A percentile compares a stretch with the other conserved stretches of the same genome.
These are phyloP conservation scores for Alternaria triticimaculans DNA, from an alignment of 2,329 filamentous ascomycete genomes.

Conservation along the genomic window DNA sequence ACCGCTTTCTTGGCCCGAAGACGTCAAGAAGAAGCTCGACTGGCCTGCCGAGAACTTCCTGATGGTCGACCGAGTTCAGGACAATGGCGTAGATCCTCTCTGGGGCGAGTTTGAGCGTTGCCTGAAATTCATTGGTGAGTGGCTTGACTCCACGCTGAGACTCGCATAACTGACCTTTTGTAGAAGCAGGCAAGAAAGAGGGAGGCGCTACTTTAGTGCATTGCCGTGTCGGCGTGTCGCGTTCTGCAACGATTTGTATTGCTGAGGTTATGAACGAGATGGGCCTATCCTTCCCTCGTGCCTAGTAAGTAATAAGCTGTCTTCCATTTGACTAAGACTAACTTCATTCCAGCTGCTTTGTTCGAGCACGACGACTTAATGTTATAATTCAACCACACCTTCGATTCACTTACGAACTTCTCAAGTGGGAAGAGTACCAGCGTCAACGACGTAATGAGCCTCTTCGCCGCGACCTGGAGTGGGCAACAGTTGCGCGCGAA, in stretches of 20 bases:
- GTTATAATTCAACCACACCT: slow-evolving; percentile 98
- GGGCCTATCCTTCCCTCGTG: slow-evolving; percentile 82
- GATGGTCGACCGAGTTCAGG: slow-evolving; percentile 84
- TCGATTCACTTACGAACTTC: slow-evolving; percentile 86
- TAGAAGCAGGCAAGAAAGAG: slow-evolving; percentile 78
- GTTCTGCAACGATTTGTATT: slow-evolving; percentile 96
- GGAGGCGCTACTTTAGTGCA: slow-evolving; percentile 90
- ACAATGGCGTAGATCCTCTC: slow-evolving; percentile 94
- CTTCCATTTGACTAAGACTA: slow-evolving; percentile 3
- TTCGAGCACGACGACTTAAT: slow-evolving; percentile 88
- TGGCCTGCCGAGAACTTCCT: slow-evolving; percentile 84
- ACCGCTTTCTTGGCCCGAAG: slow-evolving; percentile 78
- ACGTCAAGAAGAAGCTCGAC: slow-evolving; percentile 61
- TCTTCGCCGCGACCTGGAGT: slow-evolving; percentile 82
- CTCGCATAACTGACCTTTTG: slow-evolving; percentile 14
- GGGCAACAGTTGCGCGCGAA: slow-evolving; percentile 85
- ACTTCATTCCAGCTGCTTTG: slow-evolving; percentile 71
- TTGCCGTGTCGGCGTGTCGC: slow-evolving; percentile 92
- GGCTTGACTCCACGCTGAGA: neutral
- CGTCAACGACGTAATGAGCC: slow-evolving; percentile 61
- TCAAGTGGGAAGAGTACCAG: slow-evolving; percentile 92
- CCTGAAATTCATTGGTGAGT: slow-evolving; percentile 88
- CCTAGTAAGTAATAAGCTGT: slow-evolving; percentile 66
- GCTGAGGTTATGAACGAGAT: slow-evolving; percentile 94
- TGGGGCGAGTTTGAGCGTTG: slow-evolving; percentile 85